Evolutionary conservation across 345 rosid genomes (phyloP), one percentile per base, ranked within the genome.

Genomic region (Mercurialis annua): DNA sequence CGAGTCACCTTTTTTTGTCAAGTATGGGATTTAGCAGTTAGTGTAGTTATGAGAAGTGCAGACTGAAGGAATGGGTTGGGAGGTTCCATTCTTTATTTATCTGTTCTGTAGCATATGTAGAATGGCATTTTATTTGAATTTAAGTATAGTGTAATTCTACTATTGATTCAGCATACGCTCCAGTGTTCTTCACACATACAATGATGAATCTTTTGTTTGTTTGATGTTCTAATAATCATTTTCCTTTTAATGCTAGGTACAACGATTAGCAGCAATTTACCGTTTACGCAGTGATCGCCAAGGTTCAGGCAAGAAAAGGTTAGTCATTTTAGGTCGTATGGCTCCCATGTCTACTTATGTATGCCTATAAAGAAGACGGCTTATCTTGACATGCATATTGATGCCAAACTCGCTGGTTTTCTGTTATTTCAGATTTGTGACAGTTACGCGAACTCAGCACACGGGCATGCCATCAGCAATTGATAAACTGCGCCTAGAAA

Each of bases 241-340:
- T 70, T 73, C 40, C 47, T 70, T 31, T 29, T 27, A 8, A 21
- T 33, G 50, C 52, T 62, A 85, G 95, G 81, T 86, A 44, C 86
- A 83, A 73, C 74, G 88, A 62, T 76, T 91, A 74, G 97, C 99
- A 44, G 83, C 89, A 71, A 81, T 91, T 43, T 91, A 94, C 77
- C 80, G 77, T 30, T 73, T 92, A 75, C 82, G 68, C 36, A 85
- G 89, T 69, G 72, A 81, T 57, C 71, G 82, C 77, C 88, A 78
- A 68, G 89, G 92, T 71, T 85, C 87, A 71, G 90, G 97, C 55
- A 94, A 91, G 98, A 89, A 87, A 83, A 85, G 93, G 92, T 89
- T 9, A 16, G 21, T 50, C 18, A 21, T 53, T 26, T 43, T 16
- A 30, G 18, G 36, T 6, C 8, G 27, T 64, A 10, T 0, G n/a